phyloP scores from a whole-genome alignment of 73 alveolate species.

The Blepharisma stoltei region DNA sequence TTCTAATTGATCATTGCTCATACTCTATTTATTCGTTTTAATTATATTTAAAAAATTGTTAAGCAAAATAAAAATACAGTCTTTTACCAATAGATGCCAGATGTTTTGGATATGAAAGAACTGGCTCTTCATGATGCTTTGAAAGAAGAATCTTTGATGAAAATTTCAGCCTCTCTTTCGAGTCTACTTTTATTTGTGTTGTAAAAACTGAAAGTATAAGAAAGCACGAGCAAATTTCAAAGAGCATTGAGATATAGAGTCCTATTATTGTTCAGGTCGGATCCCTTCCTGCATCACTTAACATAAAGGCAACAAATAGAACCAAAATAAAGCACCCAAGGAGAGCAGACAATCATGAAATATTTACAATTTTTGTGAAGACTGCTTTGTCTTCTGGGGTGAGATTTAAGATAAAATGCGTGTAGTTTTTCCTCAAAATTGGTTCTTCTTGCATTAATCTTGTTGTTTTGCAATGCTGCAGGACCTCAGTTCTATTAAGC shows the following conservation, averaged over 20 bases:
- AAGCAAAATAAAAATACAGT: too few species aligned
- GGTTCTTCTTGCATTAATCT: too few species aligned
- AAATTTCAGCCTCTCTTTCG: neutral
- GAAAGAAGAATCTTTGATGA: neutral
- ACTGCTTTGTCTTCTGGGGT: neutral
- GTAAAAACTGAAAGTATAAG: conserved; percentile 3
- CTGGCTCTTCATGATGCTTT: neutral
- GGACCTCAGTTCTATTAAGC: too few species aligned
- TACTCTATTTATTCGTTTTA: too few species aligned
- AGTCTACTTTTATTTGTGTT: conserved; percentile 3
- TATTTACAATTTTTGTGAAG: neutral
- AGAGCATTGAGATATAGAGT: neutral
- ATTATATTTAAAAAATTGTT: too few species aligned
- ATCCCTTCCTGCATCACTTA: neutral
- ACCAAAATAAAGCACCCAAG: neutral
- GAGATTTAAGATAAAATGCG: neutral
- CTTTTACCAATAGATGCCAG: neutral
- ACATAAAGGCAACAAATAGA: neutral
- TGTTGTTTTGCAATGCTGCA: too few species aligned
- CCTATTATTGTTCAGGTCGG: neutral
- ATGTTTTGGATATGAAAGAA: neutral
- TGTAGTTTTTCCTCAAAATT: too few species aligned
- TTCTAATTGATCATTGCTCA: conserved; percentile 13
- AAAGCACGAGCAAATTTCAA: conserved; percentile 14
- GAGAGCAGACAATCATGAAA: conserved; percentile 27